Evolutionary conservation across 164 flowering plant species (phyloP).

Genomic region (Liquidambar formosana): DNA sequence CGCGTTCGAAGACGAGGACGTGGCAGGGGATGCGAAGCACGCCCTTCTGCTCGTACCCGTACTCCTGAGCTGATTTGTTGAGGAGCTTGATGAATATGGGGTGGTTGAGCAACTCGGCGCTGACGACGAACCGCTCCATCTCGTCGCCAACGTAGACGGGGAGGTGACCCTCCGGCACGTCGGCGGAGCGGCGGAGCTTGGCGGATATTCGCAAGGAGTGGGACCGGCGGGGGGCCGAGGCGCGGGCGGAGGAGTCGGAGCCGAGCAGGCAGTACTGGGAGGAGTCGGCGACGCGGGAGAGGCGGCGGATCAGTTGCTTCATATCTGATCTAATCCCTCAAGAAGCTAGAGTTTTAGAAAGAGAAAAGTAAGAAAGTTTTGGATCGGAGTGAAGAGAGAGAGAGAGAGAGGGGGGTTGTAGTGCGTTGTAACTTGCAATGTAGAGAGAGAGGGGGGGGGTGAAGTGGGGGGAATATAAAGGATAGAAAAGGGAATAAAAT

Average conservation of each 20-base stretch:
- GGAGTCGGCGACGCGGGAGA: slow-evolving; percentile 72
- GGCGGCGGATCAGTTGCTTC: slow-evolving; percentile 67
- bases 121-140: slow-evolving; percentile 84
- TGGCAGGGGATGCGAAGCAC: slow-evolving; percentile 82
- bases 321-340: slow-evolving; percentile 23
- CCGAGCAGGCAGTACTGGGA: slow-evolving; percentile 63
- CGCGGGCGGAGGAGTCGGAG: slow-evolving; percentile 21
- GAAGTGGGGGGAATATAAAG: neutral
- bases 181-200: slow-evolving; percentile 15
- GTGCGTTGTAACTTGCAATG: slow-evolving; percentile 2
- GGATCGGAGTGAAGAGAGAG: too few relatives aligned
- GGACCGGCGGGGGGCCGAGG: slow-evolving; percentile 14
- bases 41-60: slow-evolving; percentile 92
- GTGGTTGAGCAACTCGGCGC: slow-evolving; percentile 76
- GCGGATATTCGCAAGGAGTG: slow-evolving; percentile 3
- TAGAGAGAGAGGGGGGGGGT: neutral
- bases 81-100: slow-evolving; percentile 70
- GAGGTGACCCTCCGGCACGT: slow-evolving; percentile 75
- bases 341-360: too few relatives aligned
- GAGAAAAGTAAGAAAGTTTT: too few relatives aligned
- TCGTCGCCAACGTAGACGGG: slow-evolving; percentile 96
- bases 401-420: neutral
- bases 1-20: slow-evolving; percentile 69
- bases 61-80: slow-evolving; percentile 85
- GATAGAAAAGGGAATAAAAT: neutral